Percentiles rank a stretch among this genome's conserved stretches.
These are phyloP conservation scores for Penicillium crustosum DNA, from an alignment of 2,329 filamentous ascomycete species.

Conservation along the genomic window DNA sequence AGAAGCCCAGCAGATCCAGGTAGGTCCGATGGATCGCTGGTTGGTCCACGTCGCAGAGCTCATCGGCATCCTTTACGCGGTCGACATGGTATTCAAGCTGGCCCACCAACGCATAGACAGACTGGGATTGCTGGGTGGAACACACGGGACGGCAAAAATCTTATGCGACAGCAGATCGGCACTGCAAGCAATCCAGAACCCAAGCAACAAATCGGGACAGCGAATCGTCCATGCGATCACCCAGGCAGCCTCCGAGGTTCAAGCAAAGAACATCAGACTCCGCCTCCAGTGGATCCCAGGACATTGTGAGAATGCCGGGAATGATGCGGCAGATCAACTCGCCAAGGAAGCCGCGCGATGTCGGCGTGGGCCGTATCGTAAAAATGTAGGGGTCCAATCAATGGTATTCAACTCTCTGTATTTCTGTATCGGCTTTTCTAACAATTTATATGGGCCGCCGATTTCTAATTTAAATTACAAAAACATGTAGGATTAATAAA, in stretches of 20 bases:
- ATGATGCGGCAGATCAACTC: conserved; percentile 9
- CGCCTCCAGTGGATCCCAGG: not conserved
- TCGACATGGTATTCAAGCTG: not conserved
- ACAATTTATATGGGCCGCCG: no score
- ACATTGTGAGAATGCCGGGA: not conserved
- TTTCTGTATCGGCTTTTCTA: no score
- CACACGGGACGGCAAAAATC: no score
- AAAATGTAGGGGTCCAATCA: no score
- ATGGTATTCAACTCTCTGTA: no score
- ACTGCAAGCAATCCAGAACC: not conserved
- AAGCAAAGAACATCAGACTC: not conserved
- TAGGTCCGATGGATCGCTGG: not conserved
- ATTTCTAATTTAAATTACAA: no score
- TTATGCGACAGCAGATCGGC: not conserved
- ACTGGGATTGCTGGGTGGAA: no score
- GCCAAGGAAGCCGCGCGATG: no score
- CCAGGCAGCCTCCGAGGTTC: not conserved
- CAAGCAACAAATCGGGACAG: not conserved
- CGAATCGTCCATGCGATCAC: not conserved
- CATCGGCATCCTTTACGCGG: not conserved
- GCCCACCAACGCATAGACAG: no score
- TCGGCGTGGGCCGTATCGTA: no score
- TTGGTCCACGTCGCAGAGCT: not conserved
- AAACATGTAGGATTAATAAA: no score
- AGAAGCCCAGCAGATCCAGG: no score